Conservation (phyloP, 2,329 filamentous ascomycete species). For the Eutypella sp. region DNA sequence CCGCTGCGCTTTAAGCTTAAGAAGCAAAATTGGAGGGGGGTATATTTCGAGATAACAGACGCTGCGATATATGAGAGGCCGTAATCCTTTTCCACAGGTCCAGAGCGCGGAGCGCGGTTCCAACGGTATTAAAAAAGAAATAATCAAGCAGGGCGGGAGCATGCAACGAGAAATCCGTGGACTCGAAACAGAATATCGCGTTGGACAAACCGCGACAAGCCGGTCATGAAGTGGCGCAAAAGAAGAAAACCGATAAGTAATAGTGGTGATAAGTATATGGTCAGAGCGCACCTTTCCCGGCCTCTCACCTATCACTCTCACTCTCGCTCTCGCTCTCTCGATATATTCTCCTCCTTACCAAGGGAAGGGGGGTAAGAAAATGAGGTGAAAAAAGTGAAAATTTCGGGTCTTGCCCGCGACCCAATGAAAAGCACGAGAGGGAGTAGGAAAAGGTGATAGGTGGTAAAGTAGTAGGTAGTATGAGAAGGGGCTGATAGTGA, state of each 20-base stretch:
- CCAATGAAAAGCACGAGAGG: neutral
- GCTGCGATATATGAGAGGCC: neutral
- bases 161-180: too few species aligned
- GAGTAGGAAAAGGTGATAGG: too few species aligned
- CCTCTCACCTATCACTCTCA: too few species aligned
- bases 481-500: neutral
- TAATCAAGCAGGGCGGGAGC: too few species aligned
- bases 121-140: neutral
- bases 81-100: neutral
- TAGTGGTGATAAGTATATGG: too few species aligned
- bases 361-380: neutral
- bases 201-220: neutral
- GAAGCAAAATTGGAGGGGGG: neutral
- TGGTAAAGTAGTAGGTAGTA: too few species aligned
- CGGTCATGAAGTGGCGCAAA: neutral
- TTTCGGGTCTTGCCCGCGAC: neutral
- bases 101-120: too few species aligned
- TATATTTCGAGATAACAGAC: neutral
- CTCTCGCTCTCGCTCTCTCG: neutral
- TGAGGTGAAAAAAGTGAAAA: neutral
- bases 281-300: too few species aligned
- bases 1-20: neutral
- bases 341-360: neutral
- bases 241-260: too few species aligned
- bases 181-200: neutral